Base-by-base conservation (phyloP, 179 eudicot species). In the Gypsophila paniculata region DNA sequence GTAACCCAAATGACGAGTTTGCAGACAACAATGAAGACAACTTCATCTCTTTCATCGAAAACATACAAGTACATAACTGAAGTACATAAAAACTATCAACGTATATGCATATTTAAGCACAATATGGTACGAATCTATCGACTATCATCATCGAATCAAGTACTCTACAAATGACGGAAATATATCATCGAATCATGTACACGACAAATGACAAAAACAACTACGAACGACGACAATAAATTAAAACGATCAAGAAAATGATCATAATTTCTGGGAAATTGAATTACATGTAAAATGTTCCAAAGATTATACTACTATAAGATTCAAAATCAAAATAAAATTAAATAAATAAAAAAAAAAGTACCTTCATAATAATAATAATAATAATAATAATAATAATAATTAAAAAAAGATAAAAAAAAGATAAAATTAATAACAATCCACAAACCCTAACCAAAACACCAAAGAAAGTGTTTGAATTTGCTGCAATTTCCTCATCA, bases 221-320 rank as follows among this genome's bases (percentile, higher is more conserved):
- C 44, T 8, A 46, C 17, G 12, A 12, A 46, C 9, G 17, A 46
- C 3, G 9, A 46, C 52, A 46, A 46, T 10, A 46, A 13, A 46
- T 5, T 4, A 59, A n/a, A 73, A 4, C 18, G 26, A 55, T 54
- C 22, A 64, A 71, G 39, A 65, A 66, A 66, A 18, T 70, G 69
- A 74, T 32, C 66, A 42, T 72, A 65, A 74, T 69, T 73, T 63
- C 70, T 49, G 75, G 34, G 61, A 75, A 71, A 72, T 68, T 74
- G 71, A 75, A 78, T 29, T 75, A 72, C 85, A 81, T 51, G 71
- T 38, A 74, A 42, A 74, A 54, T 65, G 70, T 65, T 75, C 66
- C 59, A 75, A 29, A 48, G 65, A 76, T 78, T 78, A 69, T 76
- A 76, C 52, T 76, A 76, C 52, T 71, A 75, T 75, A 72, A 76